Evolutionary conservation across 2,329 filamentous ascomycete species (phyloP), one percentile per base, ranked within the genome.

Genomic region (Cryphonectria naterciae): DNA sequence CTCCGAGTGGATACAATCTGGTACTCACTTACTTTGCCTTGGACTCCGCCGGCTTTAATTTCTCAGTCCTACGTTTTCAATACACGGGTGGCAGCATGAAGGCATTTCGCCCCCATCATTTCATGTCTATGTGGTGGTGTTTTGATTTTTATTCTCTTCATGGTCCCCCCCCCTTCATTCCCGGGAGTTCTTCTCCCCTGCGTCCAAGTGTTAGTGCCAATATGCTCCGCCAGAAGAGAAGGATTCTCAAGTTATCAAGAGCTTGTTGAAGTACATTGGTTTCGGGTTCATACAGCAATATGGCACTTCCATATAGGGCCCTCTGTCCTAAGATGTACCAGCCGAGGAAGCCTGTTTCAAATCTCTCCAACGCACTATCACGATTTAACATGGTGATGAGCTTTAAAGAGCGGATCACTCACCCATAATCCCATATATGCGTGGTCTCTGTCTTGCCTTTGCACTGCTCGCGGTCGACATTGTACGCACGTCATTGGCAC

Each of bases 401-500:
- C 19, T 32, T 19, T 15, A 1, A n/a, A n/a, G 11, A 32, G 28
- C 15, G 28, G 54, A 35, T 8, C 6, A 8, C 28, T 17, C 25
- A 17, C 28, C 35, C 25, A 35, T 32, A 11, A 32, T 35, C 15
- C 35, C 15, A 58, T 28, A 7, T 17, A 32, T 35, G 54, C 13
- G 28, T 58, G 25, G 46, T 28, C 15, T 32, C 15, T 7, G 5
- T 58, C 25, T 58, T 58, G 25, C 28, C 28, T 32, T n/a, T 19
- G 54, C 15, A 4, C 19, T 37, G 41, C 65, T 62, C 37, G 62
- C 61, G 37, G 43, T 49, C 39, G 22, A 35, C 43, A 49, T 67
- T 58, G 17, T n/a, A 28, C 63, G 46, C 32, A 52, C 13, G 41
- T 65, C 70, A 60, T 52, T 25, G 17, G 64, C 52, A 46, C 17